Conservation (phyloP, 2,329 filamentous ascomycete species). For the Diplodia scrobiculata region DNA sequence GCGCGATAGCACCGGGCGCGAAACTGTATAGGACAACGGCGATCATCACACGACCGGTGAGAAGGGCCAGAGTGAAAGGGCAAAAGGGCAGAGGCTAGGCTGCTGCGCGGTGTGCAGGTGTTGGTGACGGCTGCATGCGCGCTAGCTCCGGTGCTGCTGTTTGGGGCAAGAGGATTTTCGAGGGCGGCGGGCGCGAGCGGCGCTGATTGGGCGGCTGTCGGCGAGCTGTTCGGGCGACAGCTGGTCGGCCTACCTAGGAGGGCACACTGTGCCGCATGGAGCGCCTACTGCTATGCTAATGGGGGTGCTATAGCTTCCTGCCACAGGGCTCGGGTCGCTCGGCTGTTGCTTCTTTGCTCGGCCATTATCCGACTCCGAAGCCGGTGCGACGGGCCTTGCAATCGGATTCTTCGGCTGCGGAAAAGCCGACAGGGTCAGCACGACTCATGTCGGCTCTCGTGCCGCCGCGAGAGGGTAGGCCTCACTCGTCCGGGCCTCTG, state of each 20-base stretch:
- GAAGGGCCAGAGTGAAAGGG: background rate
- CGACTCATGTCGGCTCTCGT: background rate
- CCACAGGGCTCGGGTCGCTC: background rate
- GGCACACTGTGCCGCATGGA: background rate
- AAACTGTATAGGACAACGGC: background rate
- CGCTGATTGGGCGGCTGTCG: constrained; percentile 7
- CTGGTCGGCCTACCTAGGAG: no score
- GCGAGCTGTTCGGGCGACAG: background rate
- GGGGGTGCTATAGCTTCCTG: background rate
- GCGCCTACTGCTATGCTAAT: constrained; percentile 13
- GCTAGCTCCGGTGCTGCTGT: constrained; percentile 8
- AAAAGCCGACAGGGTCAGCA: background rate
- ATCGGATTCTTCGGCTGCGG: background rate
- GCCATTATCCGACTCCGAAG: background rate
- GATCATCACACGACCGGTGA: constrained; percentile 4
- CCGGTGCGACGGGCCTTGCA: background rate
- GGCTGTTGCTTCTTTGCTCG: background rate
- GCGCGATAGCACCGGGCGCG: background rate
- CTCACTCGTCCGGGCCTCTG: background rate
- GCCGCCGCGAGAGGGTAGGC: background rate
- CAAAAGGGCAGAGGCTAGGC: background rate
- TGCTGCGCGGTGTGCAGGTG: background rate
- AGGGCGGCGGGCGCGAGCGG: constrained; percentile 1
- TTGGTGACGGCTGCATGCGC: background rate
- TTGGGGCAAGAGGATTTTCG: constrained; percentile 23